Percentiles rank a stretch among this genome's conserved stretches.
Evolutionary conservation across 768 basidiomycete species (phyloP).

Genomic region (Hericium rajendrae): DNA sequence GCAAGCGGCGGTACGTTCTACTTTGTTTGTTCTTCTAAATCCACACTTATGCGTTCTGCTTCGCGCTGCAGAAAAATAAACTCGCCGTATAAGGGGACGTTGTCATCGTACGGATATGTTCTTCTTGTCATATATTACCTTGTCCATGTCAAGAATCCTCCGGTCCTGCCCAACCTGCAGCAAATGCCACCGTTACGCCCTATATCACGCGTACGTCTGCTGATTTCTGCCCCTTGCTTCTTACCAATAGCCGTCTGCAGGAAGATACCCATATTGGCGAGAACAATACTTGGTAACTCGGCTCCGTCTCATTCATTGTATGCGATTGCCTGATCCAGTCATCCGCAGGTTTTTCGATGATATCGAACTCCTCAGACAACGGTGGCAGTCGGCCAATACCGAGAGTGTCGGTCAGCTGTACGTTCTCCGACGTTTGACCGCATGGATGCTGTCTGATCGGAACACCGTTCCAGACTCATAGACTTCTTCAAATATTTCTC

Average conservation of each 20-base stretch:
- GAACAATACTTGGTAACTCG: constrained; percentile 63
- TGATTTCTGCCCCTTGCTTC: not conserved
- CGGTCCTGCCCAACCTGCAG: constrained; percentile 92
- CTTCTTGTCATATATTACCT: constrained; percentile 97
- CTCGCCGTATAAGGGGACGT: constrained; percentile 92
- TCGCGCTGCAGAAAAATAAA: constrained; percentile 75
- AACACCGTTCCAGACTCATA: constrained; percentile 55
- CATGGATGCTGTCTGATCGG: constrained; percentile 2
- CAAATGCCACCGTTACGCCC: constrained; percentile 88
- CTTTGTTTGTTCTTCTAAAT: not conserved
- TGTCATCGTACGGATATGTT: constrained; percentile 96
- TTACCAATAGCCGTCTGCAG: constrained; percentile 26
- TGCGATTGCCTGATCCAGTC: not conserved
- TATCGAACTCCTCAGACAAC: constrained; percentile 80
- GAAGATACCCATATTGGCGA: constrained; percentile 75
- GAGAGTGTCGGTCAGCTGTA: constrained; percentile 92
- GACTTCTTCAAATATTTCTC: constrained; percentile 98
- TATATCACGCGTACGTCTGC: constrained; percentile 53
- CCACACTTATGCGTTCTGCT: constrained; percentile 1
- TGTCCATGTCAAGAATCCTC: constrained; percentile 94
- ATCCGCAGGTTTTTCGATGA: constrained; percentile 88
- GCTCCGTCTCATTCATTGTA: not conserved
- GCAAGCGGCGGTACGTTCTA: constrained; percentile 69
- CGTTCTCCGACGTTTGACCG: constrained; percentile 20
- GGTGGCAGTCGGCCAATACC: constrained; percentile 90